Evolutionary conservation across 2,329 filamentous ascomycete species (phyloP), one percentile per base, ranked within the genome.

Genomic region (Colletotrichum somersetense): DNA sequence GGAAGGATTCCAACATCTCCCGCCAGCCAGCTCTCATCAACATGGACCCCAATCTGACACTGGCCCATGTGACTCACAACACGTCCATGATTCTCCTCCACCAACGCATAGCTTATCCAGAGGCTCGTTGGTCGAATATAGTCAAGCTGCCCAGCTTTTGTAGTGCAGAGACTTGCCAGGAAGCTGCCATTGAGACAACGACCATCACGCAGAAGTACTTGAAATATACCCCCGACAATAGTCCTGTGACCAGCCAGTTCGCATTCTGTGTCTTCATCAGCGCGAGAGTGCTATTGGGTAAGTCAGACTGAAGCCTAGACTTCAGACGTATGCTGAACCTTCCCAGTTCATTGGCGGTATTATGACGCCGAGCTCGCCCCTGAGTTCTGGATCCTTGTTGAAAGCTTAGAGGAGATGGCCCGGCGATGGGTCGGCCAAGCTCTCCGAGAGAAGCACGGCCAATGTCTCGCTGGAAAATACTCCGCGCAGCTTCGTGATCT

Each of bases 21-120:
- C 74, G 76, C 1, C 71, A 77, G 20, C 73, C 74, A 2, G 75
- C 74, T 0, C 73, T 77, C 0, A 76, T 75, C 23, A 74, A 76
- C 18, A 85, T 85, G 79, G 85, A 87, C 62, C 85, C 85, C 0
- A 87, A 87, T 57, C 76, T 87, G 23, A 86, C 85, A 0, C 75
- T 87, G 0, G 85, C 85, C 0, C 85, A 87, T 44, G 79, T 85
- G 12, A 87, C 84, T 0, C 85, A 87, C 58, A 87, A 87, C 66
- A 82, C 84, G 0, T 85, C 85, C 0, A 85, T 86, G 78, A 85
- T 87, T 33, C 77, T 87, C 0, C 76, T 87, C 0, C 85, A 87
- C 65, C 85, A 87, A 55, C 78, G 79, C 7, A 86, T 87, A 50
- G 85, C 85, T 0, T 87, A 85, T 56, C 84, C 84, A 0, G 74